These are phyloP conservation scores for Aspergillus nomiae DNA, from an alignment of 2,329 filamentous ascomycete species.

Conservation along the genomic window DNA sequence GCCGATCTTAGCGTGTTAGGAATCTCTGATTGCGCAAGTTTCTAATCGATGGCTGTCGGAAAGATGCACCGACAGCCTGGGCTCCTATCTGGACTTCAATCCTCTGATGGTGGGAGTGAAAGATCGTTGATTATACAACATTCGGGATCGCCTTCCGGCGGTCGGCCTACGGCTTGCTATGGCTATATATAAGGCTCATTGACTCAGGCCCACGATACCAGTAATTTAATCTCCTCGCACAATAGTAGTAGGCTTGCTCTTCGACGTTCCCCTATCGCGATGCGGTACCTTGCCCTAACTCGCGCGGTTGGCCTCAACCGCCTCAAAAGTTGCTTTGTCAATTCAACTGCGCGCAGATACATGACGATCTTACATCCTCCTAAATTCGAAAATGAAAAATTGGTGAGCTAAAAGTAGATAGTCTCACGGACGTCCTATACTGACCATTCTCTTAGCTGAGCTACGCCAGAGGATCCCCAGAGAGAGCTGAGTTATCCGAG, in stretches of 20 bases:
- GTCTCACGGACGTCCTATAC: background rate
- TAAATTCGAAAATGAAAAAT: conserved; percentile 30
- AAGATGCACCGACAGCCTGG: background rate
- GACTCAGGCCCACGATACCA: background rate
- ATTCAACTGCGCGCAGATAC: background rate
- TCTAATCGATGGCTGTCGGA: background rate
- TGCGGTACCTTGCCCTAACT: background rate
- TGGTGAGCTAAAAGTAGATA: conserved; percentile 11
- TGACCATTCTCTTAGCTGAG: conserved; percentile 18
- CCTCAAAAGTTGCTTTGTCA: background rate
- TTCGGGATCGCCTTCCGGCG: background rate
- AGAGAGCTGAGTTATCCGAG: conserved; percentile 34
- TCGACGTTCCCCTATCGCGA: background rate
- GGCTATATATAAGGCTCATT: background rate
- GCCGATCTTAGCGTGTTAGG: background rate
- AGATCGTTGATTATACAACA: background rate
- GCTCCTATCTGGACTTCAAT: background rate
- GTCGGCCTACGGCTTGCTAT: background rate
- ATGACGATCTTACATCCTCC: conserved; percentile 21
- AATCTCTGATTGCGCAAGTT: background rate
- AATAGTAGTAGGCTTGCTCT: background rate
- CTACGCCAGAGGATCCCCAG: conserved; percentile 32
- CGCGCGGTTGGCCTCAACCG: background rate
- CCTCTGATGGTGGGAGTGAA: background rate
- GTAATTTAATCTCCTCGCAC: too few species aligned